Evolutionary conservation across 768 basidiomycete genomes (phyloP), one percentile per base, ranked within the genome.

Genomic region (Sistotremastrum niveocremeum): DNA sequence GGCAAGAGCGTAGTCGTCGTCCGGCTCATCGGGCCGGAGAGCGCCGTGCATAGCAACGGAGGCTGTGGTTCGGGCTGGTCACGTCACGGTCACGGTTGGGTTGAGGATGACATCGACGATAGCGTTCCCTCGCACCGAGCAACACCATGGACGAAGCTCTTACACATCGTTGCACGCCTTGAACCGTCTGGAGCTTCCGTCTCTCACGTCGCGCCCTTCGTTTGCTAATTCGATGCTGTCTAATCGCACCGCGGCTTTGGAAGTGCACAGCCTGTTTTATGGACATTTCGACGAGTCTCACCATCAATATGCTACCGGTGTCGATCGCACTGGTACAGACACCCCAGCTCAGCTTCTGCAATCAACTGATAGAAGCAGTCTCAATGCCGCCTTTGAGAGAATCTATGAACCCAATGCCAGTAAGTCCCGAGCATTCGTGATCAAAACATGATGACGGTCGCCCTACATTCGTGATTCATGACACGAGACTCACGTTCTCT

Each of bases 321-420:
- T 8, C 7, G 12, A 7, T 43, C 11, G 37, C 37, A 38, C 11
- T 20, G 11, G 11, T 11, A 38, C 37, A 38, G 11, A 11, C 11
- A 3, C 37, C 11, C 37, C 37, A 38, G 37, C 37, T 11, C 11
- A 11, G 12, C 37, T 20, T 11, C 11, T 20, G 12, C 37, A 11
- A 38, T 11, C 37, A 20, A 11, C 20, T 20, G 20, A 20, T 20
- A 20, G 20, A 20, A 20, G 20, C 3, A 60, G 67, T 8, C 69
- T 79, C 34, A 64, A 71, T 43, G 75, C 73, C 40, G 63, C 69
- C 4, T 62, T 81, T 0, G 74, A 76, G 51, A 68, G 72, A 44
- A 76, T 79, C 52, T 87, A 86, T 54, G 84, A 87, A 59, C 52
- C 77, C 12, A 76, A 73, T 57, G 84, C 84, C 50, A 71, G 81